Evolutionary conservation across 345 rosid species (phyloP).

Genomic region (Syzygium aqueum): DNA sequence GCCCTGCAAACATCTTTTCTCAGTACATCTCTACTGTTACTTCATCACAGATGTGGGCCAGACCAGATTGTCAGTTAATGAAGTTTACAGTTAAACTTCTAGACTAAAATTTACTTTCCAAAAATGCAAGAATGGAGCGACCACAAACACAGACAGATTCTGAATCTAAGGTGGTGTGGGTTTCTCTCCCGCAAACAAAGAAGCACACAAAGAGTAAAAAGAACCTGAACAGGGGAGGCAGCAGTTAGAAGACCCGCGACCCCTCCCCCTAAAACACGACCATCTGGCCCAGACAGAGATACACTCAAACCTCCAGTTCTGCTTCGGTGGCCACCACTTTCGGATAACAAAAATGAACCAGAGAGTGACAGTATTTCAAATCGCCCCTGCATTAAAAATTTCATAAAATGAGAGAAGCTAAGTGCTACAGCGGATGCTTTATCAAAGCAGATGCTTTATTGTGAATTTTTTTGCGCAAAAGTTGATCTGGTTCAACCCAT

Average conservation of each 20-base stretch:
- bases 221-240: slow-evolving; percentile 86
- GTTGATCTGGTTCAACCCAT: neutral
- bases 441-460: neutral
- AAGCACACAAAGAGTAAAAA: neutral
- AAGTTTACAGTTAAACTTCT: neutral
- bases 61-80: neutral
- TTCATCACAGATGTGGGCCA: neutral
- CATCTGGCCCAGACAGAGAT: slow-evolving; percentile 80
- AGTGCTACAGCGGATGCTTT: neutral
- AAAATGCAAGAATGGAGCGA: neutral
- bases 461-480: neutral
- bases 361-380: slow-evolving; percentile 81
- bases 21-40: neutral
- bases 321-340: slow-evolving; percentile 58
- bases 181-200: neutral
- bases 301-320: slow-evolving; percentile 75
- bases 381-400: slow-evolving; percentile 49
- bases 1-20: neutral
- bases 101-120: neutral
- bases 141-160: neutral
- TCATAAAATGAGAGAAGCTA: neutral
- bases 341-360: slow-evolving; percentile 76
- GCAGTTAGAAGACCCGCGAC: slow-evolving; percentile 85
- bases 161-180: neutral
- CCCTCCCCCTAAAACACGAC: slow-evolving; percentile 78